phyloP scores from a whole-genome alignment of 192 early-diverging fungal genomes.

The Coemansia sp. region DNA sequence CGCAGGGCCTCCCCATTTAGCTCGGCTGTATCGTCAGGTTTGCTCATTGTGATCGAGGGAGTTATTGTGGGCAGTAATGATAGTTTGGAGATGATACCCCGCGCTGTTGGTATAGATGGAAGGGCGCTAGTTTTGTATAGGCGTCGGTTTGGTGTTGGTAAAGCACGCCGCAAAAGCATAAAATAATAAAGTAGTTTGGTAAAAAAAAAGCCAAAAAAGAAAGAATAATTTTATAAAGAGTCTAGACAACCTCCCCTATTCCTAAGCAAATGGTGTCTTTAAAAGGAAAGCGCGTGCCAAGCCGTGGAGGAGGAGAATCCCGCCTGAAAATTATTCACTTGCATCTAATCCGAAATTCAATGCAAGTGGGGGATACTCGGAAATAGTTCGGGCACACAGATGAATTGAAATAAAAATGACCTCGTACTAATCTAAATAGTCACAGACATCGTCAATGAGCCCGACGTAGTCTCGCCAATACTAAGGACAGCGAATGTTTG shows the following conservation, averaged over 20 bases:
- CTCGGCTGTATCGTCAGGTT: background rate
- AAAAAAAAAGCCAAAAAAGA: background rate
- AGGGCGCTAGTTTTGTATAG: background rate
- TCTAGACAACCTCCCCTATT: background rate
- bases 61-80: background rate
- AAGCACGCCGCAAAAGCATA: background rate
- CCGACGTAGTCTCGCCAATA: slow-evolving; percentile 50
- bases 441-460: background rate
- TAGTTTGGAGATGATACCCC: background rate
- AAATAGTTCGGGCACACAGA: background rate
- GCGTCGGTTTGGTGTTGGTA: background rate
- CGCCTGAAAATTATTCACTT: too few species aligned
- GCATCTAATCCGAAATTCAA: too few species aligned
- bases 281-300: background rate
- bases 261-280: background rate
- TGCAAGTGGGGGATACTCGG: too few species aligned
- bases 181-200: background rate
- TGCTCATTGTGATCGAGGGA: background rate
- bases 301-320: too few species aligned
- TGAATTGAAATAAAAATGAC: too few species aligned
- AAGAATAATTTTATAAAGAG: background rate
- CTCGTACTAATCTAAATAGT: background rate
- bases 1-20: background rate
- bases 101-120: background rate
- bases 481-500: slow-evolving; percentile 50